Conservation (phyloP, 495 filamentous ascomycete species). For the Xylona heveae region DNA sequence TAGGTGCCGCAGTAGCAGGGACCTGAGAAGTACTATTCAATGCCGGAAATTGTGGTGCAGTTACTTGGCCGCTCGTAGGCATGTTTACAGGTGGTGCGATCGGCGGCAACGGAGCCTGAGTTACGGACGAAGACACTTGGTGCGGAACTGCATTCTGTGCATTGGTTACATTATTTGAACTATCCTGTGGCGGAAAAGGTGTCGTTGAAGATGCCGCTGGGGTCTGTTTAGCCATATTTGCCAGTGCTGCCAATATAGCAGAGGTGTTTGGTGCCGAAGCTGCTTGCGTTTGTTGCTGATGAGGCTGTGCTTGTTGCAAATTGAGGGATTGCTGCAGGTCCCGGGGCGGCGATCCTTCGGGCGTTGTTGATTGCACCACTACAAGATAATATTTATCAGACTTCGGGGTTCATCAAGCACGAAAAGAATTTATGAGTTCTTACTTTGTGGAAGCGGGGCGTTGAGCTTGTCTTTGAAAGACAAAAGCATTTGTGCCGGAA, state of each 20-base stretch:
- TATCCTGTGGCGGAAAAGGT: constrained; percentile 24
- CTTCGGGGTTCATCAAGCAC: neutral
- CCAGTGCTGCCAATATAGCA: constrained; percentile 60
- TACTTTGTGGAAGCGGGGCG: constrained; percentile 37
- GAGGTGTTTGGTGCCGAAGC: constrained; percentile 35
- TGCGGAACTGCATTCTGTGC: constrained; percentile 23
- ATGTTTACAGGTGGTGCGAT: constrained; percentile 39
- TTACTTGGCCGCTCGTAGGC: constrained; percentile 27
- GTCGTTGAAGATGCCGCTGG: constrained; percentile 29
- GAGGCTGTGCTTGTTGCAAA: constrained; percentile 15
- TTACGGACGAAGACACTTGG: constrained; percentile 25
- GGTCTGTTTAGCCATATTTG: constrained; percentile 65
- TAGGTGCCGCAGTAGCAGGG: constrained; percentile 19
- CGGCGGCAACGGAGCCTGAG: constrained; percentile 21
- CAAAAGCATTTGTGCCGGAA: constrained; percentile 60
- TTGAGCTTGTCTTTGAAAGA: constrained; percentile 73
- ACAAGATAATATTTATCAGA: constrained; percentile 17
- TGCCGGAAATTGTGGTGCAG: constrained; percentile 25
- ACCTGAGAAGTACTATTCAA: constrained; percentile 21
- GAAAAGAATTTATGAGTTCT: constrained; percentile 18
- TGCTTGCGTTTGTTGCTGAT: constrained; percentile 9
- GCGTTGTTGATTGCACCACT: constrained; percentile 55
- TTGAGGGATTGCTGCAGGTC: constrained; percentile 24
- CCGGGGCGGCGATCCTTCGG: constrained; percentile 53
- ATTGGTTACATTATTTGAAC: constrained; percentile 32